Conservation (phyloP, 148 eudicot species). For the Cornus kousa region DNA sequence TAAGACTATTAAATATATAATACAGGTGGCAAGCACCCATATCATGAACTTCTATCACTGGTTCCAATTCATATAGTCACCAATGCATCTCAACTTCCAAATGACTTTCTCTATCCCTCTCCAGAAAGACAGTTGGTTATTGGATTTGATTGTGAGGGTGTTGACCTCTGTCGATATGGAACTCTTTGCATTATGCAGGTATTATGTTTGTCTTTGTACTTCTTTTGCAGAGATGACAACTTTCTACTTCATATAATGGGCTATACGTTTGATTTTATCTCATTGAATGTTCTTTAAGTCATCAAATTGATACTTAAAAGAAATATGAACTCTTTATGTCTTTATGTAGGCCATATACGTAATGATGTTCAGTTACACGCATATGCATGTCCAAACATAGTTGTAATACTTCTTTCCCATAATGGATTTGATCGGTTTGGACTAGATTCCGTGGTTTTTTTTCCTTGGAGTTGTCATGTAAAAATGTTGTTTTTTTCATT, state of each 20-base stretch:
- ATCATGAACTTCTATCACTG: conserved; percentile 30
- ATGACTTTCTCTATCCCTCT: conserved; percentile 74
- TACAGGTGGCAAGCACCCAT: conserved; percentile 48
- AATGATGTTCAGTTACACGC: not conserved
- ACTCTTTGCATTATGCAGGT: conserved; percentile 97
- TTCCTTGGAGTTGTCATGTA: no score
- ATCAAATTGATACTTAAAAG: not conserved
- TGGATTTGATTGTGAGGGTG: conserved; percentile 98
- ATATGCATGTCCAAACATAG: not conserved
- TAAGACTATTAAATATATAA: not conserved
- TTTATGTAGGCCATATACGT: not conserved
- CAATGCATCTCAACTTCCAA: conserved; percentile 76
- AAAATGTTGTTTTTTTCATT: no score
- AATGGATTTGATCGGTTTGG: no score
- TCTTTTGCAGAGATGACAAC: not conserved
- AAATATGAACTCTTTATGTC: not conserved
- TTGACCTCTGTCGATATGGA: conserved; percentile 86
- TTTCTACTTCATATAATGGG: not conserved
- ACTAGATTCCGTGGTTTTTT: no score
- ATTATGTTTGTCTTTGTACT: not conserved
- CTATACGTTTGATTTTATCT: not conserved
- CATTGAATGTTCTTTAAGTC: not conserved
- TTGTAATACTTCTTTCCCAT: no score
- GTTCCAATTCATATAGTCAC: conserved; percentile 85
- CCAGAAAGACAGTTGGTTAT: conserved; percentile 57